These are phyloP conservation scores for Cephaloascus albidus DNA, from an alignment of 805 yeast species.

Conservation along the genomic window DNA sequence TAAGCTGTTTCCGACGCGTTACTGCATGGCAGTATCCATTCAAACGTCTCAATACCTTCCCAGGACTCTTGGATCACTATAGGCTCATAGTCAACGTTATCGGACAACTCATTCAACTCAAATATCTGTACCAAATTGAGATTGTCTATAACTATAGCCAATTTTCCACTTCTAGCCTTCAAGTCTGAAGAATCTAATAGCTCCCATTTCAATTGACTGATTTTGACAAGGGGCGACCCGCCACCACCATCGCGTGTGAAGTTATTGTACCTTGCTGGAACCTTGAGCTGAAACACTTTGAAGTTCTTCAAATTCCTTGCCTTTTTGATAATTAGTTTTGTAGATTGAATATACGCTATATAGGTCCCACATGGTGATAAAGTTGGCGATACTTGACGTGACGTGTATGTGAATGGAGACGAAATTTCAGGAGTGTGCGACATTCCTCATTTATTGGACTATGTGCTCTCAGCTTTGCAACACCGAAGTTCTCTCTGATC, in stretches of 20 bases:
- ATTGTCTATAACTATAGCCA: neutral
- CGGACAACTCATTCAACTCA: too few species aligned
- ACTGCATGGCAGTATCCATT: neutral
- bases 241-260: neutral
- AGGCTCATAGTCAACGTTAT: neutral
- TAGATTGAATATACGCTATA: neutral
- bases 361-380: neutral
- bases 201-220: neutral
- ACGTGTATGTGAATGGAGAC: neutral
- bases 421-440: constrained; percentile 1
- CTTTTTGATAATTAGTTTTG: neutral
- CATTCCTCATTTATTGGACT: neutral
- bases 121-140: neutral
- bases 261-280: neutral
- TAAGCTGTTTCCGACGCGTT: neutral
- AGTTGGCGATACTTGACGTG: neutral
- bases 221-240: neutral
- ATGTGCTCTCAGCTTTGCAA: neutral
- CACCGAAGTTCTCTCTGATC: too few species aligned
- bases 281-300: neutral
- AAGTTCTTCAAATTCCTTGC: neutral
- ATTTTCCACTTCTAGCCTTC: neutral
- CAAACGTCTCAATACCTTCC: constrained; percentile 1
- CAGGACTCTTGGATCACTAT: neutral
- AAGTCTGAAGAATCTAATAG: neutral